Evolutionary conservation across 169 alveolate species (phyloP), one percentile per base, ranked within the genome.

Genomic region (Plasmodium fragile): DNA sequence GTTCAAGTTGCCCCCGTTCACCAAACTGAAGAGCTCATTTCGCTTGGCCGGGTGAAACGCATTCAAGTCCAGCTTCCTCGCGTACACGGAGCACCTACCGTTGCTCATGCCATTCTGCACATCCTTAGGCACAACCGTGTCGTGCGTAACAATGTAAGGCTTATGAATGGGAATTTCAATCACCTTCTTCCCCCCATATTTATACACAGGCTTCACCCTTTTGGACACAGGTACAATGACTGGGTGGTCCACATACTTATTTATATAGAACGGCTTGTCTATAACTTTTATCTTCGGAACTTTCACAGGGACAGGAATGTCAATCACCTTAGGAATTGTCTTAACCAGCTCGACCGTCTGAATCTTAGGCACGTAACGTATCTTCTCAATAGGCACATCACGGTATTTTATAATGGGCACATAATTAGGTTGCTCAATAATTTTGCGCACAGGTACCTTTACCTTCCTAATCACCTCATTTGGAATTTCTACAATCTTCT

Each of bases 61-160:
- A 59, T 87, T 59, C n/a, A 87, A 16, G 71, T 87, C 89, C 49
- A 87, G 30, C 73, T 25, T 87, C 81, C 55, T 55, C 30, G 93
- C 71, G 65, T 87, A 87, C n/a, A 87, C 82, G n/a, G 87, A 36
- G 22, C 81, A 77, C 69, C 89, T 75, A n/a, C 93, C 93, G 49
- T 43, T 75, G 49, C 22, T 77, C 89, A 72, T 87, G 13, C 45
- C 55, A 34, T 65, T 87, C 7, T 87, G 82, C 30, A 87, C 81
- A 78, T 28, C 25, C 77, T n/a, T 78, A 13, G 69, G 39, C 25
- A 87, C 89, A 25, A 96, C 80, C 34, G 94, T 96, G 25, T 96
- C 97, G 90, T 96, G 97, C 34, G 96, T 96, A 41, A 96, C 96
- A 53, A 96, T 82, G 69, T 96, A 96, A 11, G 97, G 97, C 36